Base-by-base conservation (phyloP, 116 monocot genomes). In the Thalassia testudinum region DNA sequence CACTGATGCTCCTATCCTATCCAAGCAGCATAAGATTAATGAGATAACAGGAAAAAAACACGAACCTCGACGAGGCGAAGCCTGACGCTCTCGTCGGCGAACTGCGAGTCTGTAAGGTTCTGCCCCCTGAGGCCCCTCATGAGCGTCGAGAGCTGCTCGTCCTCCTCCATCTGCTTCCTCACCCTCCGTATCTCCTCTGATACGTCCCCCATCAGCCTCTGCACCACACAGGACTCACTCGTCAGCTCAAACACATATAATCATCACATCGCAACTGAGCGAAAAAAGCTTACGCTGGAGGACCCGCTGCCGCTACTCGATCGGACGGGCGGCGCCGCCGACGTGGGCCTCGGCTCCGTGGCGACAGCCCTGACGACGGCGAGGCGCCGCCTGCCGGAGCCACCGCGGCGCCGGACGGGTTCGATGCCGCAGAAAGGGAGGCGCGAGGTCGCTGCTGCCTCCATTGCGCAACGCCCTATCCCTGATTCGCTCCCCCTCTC, bases 61-160 rank as follows among this genome's bases (percentile, higher is more conserved):
- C 53, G 21, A 23, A 99, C 90, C 90, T 99, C 97, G 21, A 99
- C 90, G 19, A 99, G 80, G 14, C 97, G 81, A 17, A 99, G 85
- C 30, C 26, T 53, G 37, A 99, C 60, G 44, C 80, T 78, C 47
- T 89, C 97, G 62, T 79, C 86, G 0, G 97, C 97, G 43, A 99
- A 99, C 59, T 90, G 90, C 0, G 75, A 70, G 66, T 99, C 97
- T 0, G 62, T 56, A 10, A 99, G 77, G 52, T 89, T 99, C 73
- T 99, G 90, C 5, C 97, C 97, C 5, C 97, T 72, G 13, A 99
- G 69, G 0, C 97, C 97, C 56, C 79, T 80, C 97, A 99, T 90
- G 47, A 90, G 78, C 22, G 70, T 30, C 10, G 86, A 42, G 27
- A 99, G 65, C 72, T 99, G 90, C 68, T 99, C 90, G 51, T 99